Percentiles rank a stretch among this genome's conserved stretches.
Evolutionary conservation across 345 rosid genomes (phyloP).

Genomic region (Corymbia maculata): DNA sequence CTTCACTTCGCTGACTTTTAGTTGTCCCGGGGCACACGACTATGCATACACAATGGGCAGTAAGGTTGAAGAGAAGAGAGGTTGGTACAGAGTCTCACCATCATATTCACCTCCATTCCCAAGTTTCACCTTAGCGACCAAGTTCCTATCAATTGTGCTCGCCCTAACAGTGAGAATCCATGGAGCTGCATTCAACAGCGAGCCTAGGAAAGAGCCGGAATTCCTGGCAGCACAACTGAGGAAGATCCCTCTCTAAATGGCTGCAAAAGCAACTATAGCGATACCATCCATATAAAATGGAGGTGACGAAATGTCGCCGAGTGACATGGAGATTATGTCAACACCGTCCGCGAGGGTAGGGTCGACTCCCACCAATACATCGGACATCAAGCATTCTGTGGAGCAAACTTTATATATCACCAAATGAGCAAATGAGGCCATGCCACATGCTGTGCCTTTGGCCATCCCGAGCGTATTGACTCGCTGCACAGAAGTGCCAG

Average conservation of each 20-base stretch:
- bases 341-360: not conserved
- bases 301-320: not conserved
- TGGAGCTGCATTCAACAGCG: not conserved
- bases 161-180: not conserved
- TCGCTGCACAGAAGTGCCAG: not conserved
- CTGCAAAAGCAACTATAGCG: not conserved
- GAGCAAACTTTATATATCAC: rapidly evolving
- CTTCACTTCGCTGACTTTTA: not conserved
- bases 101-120: not conserved
- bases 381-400: rapidly evolving
- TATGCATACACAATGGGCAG: not conserved
- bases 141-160: not conserved
- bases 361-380: rapidly evolving
- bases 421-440: not conserved
- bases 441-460: not conserved
- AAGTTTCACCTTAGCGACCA: not conserved
- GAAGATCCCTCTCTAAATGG: not conserved
- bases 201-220: rapidly evolving
- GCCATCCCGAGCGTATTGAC: not conserved
- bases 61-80: not conserved
- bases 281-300: not conserved
- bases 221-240: not conserved
- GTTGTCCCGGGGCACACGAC: not conserved
- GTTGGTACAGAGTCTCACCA: not conserved
- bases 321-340: not conserved